Evolutionary conservation across 179 eudicot genomes (phyloP), one percentile per base, ranked within the genome.

Genomic region (Corrigiola litoralis): DNA sequence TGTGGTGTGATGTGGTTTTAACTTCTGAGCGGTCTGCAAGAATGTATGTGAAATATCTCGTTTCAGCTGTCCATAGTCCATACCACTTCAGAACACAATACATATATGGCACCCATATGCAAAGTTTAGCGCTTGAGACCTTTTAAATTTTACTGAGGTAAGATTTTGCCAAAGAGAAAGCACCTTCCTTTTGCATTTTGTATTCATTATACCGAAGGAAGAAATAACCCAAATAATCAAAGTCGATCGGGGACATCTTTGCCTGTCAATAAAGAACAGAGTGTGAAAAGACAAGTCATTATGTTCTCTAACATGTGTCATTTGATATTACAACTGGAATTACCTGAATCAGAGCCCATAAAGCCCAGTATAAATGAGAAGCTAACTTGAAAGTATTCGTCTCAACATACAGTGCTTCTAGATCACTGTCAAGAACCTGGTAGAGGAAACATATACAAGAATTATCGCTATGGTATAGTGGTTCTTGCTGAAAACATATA

Each of bases 301-400:
- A 21, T 25, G 27, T 57, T 34, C 47, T 29, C 12, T 13, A 29
- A 18, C 4, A 47, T 63, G 10, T 44, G 5, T 20, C 41, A 12
- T 34, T 23, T 14, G 10, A 64, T 10, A 53, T 41, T 4, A 49
- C 33, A 65, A 50, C 29, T 0, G 2, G 13, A 17, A 68, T 9
- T 82, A 91, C 96, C 96, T 91, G 97, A 71, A 91, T 91, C 36
- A 91, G 63, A 58, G 96, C 95, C 99, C 99, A 95, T 45, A 91
- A 57, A 59, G 95, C 99, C 99, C 99, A 94, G 69, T 68, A 84
- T 71, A 95, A 29, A 77, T 95, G 99, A 72, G 99, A 95, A 66
- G 90, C 91, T 61, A 95, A 75, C 92, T 74, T 91, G 76, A 76
- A 95, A 23, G 83, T 44, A 49, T 80, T 86, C 20, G 99, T 79